A percentile compares a stretch with the other conserved stretches of the same genome.
Evolutionary conservation across 345 rosid genomes (phyloP).

Genomic region (Nasturtium officinale): DNA sequence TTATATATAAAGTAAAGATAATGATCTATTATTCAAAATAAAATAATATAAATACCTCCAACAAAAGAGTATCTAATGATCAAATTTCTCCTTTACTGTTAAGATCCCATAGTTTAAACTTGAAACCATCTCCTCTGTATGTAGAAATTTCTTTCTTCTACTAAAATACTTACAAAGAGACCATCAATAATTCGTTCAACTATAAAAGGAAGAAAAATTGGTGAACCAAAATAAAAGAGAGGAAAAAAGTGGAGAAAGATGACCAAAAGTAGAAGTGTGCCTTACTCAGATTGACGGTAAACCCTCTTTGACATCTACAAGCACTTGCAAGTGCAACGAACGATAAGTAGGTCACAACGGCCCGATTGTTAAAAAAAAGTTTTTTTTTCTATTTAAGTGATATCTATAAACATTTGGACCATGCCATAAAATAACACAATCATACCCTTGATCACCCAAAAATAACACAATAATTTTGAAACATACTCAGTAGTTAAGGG

Average conservation of each 20-base stretch:
- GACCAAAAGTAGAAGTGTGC: slow-evolving; percentile 9
- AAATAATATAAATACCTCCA: not conserved
- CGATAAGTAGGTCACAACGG: not conserved
- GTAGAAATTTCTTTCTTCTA: not conserved
- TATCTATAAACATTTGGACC: not conserved
- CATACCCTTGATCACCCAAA: too few relatives aligned
- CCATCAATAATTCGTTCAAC: slow-evolving; percentile 31
- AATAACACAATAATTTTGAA: not conserved
- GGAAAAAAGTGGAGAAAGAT: slow-evolving; percentile 1
- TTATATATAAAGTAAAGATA: not conserved
- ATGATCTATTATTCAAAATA: not conserved
- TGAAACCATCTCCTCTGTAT: not conserved
- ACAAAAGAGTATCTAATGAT: slow-evolving; percentile 1
- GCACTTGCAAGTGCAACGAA: slow-evolving; percentile 7
- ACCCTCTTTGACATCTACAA: not conserved
- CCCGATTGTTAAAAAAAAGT: too few relatives aligned
- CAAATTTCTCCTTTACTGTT: slow-evolving; percentile 4
- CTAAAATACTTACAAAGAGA: slow-evolving; percentile 1
- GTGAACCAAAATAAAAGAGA: not conserved
- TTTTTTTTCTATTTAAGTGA: not conserved
- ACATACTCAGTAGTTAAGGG: not conserved
- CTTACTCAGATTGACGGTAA: slow-evolving; percentile 5
- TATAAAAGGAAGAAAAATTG: slow-evolving; percentile 4
- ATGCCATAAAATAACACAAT: not conserved
- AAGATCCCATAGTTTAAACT: slow-evolving; percentile 12